A percentile compares a stretch with the other conserved stretches of the same genome.
phyloP scores from a whole-genome alignment of 2,329 filamentous ascomycete species.

The Seiridium cupressi region DNA sequence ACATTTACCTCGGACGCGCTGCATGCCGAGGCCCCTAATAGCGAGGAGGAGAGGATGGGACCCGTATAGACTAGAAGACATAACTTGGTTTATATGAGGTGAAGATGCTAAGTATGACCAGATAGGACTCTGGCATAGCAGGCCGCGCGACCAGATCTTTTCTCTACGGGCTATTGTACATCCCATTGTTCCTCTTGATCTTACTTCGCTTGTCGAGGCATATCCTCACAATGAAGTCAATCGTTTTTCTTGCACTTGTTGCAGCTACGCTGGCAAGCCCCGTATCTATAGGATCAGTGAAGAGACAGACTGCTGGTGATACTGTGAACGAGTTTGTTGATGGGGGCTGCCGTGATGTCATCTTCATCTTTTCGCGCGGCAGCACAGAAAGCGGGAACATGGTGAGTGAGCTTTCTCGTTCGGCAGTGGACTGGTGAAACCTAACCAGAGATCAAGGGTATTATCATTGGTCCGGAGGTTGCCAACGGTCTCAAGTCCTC shows the following conservation, averaged over 20 bases:
- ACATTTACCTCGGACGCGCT: no score
- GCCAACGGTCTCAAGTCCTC: slow-evolving; percentile 16
- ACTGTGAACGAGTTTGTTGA: slow-evolving; percentile 32
- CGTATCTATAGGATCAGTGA: background rate
- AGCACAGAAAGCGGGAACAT: slow-evolving; percentile 6
- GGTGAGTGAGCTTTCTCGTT: background rate
- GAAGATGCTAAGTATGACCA: no score
- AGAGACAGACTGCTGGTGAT: background rate
- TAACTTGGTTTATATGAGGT: no score
- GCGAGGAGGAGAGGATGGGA: no score
- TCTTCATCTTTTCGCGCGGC: slow-evolving; percentile 22
- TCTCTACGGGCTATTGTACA: no score
- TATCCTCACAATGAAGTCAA: background rate
- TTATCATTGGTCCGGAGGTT: slow-evolving; percentile 14
- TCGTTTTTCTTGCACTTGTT: background rate
- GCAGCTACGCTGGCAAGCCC: background rate
- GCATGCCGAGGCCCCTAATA: no score
- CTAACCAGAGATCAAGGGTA: background rate
- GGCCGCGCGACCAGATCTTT: no score
- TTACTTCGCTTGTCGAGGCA: no score
- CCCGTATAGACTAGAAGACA: no score
- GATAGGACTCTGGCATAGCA: no score
- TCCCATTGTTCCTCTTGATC: no score
- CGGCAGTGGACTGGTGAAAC: background rate
- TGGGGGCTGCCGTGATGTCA: slow-evolving; percentile 32